phyloP scores from a whole-genome alignment of 352 stramenopile species.

The Poterioochromonas sp. region DNA sequence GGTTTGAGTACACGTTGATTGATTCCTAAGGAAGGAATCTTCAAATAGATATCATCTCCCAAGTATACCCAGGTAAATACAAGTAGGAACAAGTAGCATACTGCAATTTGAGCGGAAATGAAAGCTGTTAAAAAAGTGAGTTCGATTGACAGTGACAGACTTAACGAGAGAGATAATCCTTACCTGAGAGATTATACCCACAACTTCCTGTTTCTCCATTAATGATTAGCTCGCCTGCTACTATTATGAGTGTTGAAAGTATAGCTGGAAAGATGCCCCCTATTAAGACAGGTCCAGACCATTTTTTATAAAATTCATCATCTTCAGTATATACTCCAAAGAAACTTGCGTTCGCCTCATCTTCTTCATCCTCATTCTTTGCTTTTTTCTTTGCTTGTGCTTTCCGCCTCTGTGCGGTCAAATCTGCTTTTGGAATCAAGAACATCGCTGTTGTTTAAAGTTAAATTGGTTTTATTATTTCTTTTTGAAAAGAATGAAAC shows the following conservation, averaged over 20 bases:
- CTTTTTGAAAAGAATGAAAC: no score
- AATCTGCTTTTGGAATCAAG: no score
- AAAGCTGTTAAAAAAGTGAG: background rate
- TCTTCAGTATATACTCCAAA: background rate
- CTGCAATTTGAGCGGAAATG: background rate
- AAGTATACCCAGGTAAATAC: constrained; percentile 21
- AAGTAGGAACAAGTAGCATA: constrained; percentile 15
- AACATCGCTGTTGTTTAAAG: no score
- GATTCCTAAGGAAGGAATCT: background rate
- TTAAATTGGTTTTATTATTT: no score
- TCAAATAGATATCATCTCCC: background rate
- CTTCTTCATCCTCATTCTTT: no score
- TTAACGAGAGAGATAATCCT: background rate
- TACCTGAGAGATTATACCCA: background rate
- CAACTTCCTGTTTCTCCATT: background rate
- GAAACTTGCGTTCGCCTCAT: no score
- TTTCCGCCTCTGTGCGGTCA: no score
- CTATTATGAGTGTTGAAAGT: background rate
- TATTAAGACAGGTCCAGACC: constrained; percentile 23
- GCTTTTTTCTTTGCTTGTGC: no score
- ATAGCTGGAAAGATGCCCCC: constrained; percentile 3
- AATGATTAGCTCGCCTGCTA: background rate
- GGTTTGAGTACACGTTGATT: background rate
- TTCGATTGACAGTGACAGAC: background rate
- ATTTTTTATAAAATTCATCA: constrained; percentile 29